These are phyloP conservation scores for Candida sp. DNA, from an alignment of 1,139 yeast species.

Conservation along the genomic window DNA sequence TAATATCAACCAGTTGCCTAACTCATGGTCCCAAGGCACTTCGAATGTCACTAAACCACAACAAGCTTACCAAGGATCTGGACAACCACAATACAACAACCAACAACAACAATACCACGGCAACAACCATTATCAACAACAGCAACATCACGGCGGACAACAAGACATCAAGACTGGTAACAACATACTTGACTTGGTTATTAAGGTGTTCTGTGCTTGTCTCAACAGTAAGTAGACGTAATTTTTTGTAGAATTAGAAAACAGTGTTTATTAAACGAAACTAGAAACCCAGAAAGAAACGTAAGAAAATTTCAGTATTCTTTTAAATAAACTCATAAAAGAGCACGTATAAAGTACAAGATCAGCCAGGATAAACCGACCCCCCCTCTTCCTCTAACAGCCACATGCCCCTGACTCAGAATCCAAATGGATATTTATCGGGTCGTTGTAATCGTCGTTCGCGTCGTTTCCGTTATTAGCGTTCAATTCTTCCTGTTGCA, in stretches of 20 bases:
- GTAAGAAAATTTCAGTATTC: too few relatives aligned
- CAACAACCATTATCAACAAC: slow-evolving; percentile 21
- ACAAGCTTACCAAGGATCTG: slow-evolving; percentile 30
- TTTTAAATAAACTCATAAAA: too few relatives aligned
- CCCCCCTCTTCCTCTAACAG: slow-evolving; percentile 47
- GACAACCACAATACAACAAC: slow-evolving; percentile 33
- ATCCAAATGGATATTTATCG: slow-evolving; percentile 92
- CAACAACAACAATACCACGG: slow-evolving; percentile 22
- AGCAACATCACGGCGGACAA: slow-evolving; percentile 24
- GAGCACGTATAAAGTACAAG: too few relatives aligned
- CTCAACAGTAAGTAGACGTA: slow-evolving; percentile 18
- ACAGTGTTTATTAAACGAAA: not conserved
- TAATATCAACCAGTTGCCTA: slow-evolving; percentile 50
- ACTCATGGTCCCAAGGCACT: slow-evolving; percentile 41
- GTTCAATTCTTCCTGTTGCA: slow-evolving; percentile 88
- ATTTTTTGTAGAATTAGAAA: slow-evolving; percentile 1
- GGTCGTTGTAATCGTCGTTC: slow-evolving; percentile 85
- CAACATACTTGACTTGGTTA: slow-evolving; percentile 30
- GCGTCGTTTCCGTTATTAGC: slow-evolving; percentile 84
- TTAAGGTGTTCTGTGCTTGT: slow-evolving; percentile 39
- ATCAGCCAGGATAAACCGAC: too few relatives aligned
- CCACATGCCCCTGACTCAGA: slow-evolving; percentile 79
- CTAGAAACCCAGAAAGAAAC: too few relatives aligned
- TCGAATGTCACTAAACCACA: slow-evolving; percentile 27
- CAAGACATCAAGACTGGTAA: slow-evolving; percentile 19